Evolutionary conservation across 805 yeast genomes (phyloP).

Genomic region (Brettanomyces nanus): DNA sequence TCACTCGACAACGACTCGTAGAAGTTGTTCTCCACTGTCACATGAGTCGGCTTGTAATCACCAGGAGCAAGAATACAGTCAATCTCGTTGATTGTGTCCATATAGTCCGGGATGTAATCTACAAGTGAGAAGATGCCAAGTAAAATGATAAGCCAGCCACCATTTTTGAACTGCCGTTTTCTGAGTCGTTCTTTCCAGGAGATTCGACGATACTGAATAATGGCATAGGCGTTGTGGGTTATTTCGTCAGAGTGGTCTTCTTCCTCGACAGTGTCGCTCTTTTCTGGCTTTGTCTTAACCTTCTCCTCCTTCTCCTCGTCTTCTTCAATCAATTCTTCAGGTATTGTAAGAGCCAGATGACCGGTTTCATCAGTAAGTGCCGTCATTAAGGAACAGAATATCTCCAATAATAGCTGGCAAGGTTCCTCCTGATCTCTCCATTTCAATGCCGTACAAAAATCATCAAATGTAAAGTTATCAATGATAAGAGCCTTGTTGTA

Average conservation of each 20-base stretch:
- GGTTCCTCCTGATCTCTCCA: slow-evolving; percentile 37
- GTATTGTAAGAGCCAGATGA: slow-evolving; percentile 18
- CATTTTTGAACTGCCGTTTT: slow-evolving; percentile 69
- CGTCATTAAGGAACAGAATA: slow-evolving; percentile 58
- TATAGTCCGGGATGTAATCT: slow-evolving; percentile 48
- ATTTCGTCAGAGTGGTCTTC: slow-evolving; percentile 21
- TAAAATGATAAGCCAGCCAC: slow-evolving; percentile 75
- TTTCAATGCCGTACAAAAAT: slow-evolving; percentile 50
- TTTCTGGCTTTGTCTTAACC: slow-evolving; percentile 6
- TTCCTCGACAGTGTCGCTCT: slow-evolving; percentile 17
- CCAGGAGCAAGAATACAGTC: slow-evolving; percentile 51
- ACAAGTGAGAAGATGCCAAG: slow-evolving; percentile 63
- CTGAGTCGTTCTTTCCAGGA: slow-evolving; percentile 76
- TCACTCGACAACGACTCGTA: slow-evolving; percentile 41
- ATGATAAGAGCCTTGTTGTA: slow-evolving; percentile 55
- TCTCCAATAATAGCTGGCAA: slow-evolving; percentile 52
- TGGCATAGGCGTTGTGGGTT: slow-evolving; percentile 35
- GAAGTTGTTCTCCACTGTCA: slow-evolving; percentile 46
- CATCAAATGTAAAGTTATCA: slow-evolving; percentile 78
- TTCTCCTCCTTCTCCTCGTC: slow-evolving; percentile 14
- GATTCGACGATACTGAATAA: slow-evolving; percentile 47
- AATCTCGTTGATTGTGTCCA: slow-evolving; percentile 39
- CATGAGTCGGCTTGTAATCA: slow-evolving; percentile 39
- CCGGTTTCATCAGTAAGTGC: slow-evolving; percentile 40
- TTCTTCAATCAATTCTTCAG: slow-evolving; percentile 19